phyloP scores from a whole-genome alignment of 2,329 filamentous ascomycete genomes.

The Rasamsonia emersonii region DNA sequence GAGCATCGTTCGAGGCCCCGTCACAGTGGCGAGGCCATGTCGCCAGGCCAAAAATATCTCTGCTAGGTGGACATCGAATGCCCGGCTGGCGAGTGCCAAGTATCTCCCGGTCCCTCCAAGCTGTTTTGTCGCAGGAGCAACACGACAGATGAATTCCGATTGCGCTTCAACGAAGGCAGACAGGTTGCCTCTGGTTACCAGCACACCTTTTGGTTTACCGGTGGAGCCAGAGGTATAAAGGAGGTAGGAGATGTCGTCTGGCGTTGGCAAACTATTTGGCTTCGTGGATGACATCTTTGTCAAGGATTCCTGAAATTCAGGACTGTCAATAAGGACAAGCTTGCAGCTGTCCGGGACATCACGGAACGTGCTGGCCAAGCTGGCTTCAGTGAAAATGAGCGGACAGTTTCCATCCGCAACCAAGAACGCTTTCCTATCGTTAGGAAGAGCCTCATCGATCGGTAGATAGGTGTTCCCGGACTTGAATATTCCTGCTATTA shows the following conservation, averaged over 20 bases:
- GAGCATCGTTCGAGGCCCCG: constrained; percentile 19
- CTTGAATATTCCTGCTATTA: constrained; percentile 24
- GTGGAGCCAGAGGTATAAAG: constrained; percentile 53
- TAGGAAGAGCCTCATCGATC: constrained; percentile 23
- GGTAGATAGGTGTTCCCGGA: constrained; percentile 28
- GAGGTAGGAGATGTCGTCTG: constrained; percentile 43
- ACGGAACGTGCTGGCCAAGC: constrained; percentile 12
- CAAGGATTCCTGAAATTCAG: constrained; percentile 10
- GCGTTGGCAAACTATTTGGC: constrained; percentile 9
- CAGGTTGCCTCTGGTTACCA: constrained; percentile 47
- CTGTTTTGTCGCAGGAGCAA: constrained; percentile 15
- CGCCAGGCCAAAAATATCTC: constrained; percentile 26
- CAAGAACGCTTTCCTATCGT: constrained; percentile 21
- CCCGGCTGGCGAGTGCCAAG: constrained; percentile 24
- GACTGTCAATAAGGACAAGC: constrained; percentile 16
- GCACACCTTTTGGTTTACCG: constrained; percentile 46
- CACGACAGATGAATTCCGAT: constrained; percentile 17
- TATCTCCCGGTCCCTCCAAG: constrained; percentile 22
- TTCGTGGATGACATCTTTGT: constrained; percentile 12
- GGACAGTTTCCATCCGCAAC: constrained; percentile 19
- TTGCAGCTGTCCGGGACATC: constrained; percentile 13
- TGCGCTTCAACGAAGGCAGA: constrained; percentile 22
- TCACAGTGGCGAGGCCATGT: constrained; percentile 19
- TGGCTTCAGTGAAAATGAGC: constrained; percentile 20
- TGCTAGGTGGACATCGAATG: constrained; percentile 22